Evolutionary conservation across 164 flowering plant species (phyloP), one percentile per base, ranked within the genome.

Genomic region (Saururus chinensis): DNA sequence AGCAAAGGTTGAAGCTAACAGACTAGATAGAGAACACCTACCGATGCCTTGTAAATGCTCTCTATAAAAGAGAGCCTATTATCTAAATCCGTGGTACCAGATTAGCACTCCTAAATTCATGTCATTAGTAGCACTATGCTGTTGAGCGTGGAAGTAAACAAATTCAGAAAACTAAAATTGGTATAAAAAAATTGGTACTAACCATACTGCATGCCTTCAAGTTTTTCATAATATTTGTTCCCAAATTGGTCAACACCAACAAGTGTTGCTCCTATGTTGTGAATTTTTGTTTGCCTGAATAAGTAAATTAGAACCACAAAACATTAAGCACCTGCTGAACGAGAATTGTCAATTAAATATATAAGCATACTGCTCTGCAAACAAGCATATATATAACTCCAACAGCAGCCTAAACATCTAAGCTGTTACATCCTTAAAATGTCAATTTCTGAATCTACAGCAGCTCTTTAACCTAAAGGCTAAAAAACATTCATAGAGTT

Each of bases 191-290:
- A 30, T 30, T 30, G 37, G 37, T 64, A 64, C 61, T 25, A 24
- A 92, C 98, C 97, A 72, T 59, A 77, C 68, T 86, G 96, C 26
- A 71, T 68, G 57, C 78, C 74, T 45, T 67, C 81, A 52, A 84
- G 77, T 10, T 72, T 87, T 82, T 93, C 73, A 67, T 84, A 93
- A 72, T 93, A 93, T 70, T 88, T 90, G 56, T 93, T 88, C 30
- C 99, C 97, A 70, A 85, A 84, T 69, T 88, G 83, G 66, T 90
- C 99, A 60, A 93, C 86, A 62, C 99, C 99, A 40, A 87, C 95
- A 61, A 87, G 73, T 20, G 73, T 87, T 57, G 95, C 96, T 55
- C 99, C 96, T n/a, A 87, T 85, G 21, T 88, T 87, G 74, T 93
- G 97, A 62, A 93, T 80, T 73, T 93, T 93, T 63, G 91, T 88